Evolutionary conservation across 768 basidiomycete species (phyloP), one percentile per base, ranked within the genome.

Genomic region (Favolaschia claudopus): DNA sequence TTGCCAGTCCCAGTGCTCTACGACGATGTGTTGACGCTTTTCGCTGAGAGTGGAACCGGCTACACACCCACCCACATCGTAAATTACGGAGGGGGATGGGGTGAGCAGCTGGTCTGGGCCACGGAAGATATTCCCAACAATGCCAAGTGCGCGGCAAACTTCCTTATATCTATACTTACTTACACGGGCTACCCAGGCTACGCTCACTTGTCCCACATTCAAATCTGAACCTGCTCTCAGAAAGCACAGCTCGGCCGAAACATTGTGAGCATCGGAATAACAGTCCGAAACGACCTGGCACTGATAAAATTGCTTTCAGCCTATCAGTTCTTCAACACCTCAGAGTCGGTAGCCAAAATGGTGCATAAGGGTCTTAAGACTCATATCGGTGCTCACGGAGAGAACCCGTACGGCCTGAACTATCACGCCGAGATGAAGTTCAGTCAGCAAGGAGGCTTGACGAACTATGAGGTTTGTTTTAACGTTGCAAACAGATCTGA

Each of bases 361-460:
- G 85, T 90, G 19, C 72, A 80, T 27, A 82, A 79, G 53, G 89
- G 89, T 13, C 70, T 90, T 15, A 75, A 79, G 24, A 78, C 85
- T 3, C 85, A 89, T 63, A 87, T 92, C 56, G 90, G 89, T 22
- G 89, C 89, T 0, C 90, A 92, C 66, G 90, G 90, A 17, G 87
- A 91, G 69, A 82, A 84, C 3, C 89, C 90, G 0, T 70, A 89
- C 12, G 90, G 90, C 1, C 67, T 87, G n/a, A 89, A 89, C 74
- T 92, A 91, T 63, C 90, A 92, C 58, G 83, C 85, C 19, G 90
- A 92, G 66, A 88, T 91, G 85, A 79, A 76, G 48, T 89, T 89
- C 69, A 77, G 87, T 24, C 75, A 77, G 42, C 74, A 77, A 14
- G 90, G 90, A 20, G 90, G 90, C 3, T 71, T 91, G 62, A 85